These are phyloP conservation scores for Apophysomyces ossiformis DNA, from an alignment of 371 early-diverging fungal genomes.

Conservation along the genomic window DNA sequence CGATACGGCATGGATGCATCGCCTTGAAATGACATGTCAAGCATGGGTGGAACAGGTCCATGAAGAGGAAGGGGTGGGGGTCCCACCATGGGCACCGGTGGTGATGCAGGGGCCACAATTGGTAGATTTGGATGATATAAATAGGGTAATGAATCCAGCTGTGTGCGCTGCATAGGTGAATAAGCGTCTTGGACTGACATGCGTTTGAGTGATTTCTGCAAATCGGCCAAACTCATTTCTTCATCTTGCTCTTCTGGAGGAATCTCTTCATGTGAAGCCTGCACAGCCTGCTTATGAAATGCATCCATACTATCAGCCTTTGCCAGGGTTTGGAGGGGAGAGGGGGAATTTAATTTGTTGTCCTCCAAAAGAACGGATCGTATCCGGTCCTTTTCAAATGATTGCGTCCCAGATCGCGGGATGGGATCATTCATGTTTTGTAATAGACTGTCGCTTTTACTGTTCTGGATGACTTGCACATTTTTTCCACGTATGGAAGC, in stretches of 20 bases:
- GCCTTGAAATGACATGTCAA: neutral
- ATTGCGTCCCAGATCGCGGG: neutral
- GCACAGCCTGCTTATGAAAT: constrained; percentile 18
- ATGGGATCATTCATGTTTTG: constrained; percentile 5
- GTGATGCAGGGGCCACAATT: constrained; percentile 35
- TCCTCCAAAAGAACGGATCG: constrained; percentile 1
- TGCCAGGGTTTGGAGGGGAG: constrained; percentile 22
- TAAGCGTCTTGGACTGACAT: constrained; percentile 18
- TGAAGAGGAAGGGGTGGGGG: neutral
- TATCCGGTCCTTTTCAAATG: constrained; percentile 3
- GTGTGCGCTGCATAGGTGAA: constrained; percentile 13
- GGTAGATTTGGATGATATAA: constrained; percentile 20
- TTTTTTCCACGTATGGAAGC: constrained; percentile 38
- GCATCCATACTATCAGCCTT: constrained; percentile 18
- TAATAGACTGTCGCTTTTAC: constrained; percentile 12
- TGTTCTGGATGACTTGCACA: constrained; percentile 23
- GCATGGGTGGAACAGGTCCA: neutral
- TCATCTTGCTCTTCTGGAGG: constrained; percentile 31
- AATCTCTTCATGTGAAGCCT: neutral
- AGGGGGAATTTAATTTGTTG: constrained; percentile 6
- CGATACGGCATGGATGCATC: neutral
- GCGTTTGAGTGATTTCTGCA: constrained; percentile 32
- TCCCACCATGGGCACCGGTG: constrained; percentile 25
- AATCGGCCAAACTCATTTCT: constrained; percentile 43
- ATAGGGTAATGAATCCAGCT: constrained; percentile 11